A percentile compares a stretch with the other conserved stretches of the same genome.
Evolutionary conservation across 202 grass and related monocot species (phyloP).

Genomic region (Carex sylvatica): DNA sequence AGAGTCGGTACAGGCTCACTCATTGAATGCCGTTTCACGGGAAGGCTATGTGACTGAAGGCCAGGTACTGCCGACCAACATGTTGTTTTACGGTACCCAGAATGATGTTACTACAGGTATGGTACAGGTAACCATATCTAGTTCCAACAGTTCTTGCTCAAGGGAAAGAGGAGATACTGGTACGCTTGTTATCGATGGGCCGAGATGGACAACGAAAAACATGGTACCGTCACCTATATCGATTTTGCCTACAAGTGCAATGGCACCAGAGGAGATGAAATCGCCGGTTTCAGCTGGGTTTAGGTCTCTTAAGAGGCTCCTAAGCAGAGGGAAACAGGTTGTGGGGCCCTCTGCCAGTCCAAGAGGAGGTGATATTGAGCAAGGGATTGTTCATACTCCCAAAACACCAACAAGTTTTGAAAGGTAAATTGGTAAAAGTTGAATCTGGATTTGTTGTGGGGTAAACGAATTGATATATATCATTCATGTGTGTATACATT

Average conservation of each 20-base stretch:
- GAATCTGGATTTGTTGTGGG: neutral
- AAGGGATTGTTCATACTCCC: constrained; percentile 45
- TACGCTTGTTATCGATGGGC: constrained; percentile 70
- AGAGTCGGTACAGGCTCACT: neutral
- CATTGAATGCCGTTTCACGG: neutral
- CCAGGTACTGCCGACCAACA: constrained; percentile 46
- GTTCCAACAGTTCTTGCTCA: constrained; percentile 6
- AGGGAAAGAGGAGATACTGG: constrained; percentile 23
- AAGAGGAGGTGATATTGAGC: constrained; percentile 62
- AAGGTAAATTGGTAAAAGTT: constrained; percentile 22
- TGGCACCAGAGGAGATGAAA: constrained; percentile 43
- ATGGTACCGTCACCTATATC: too few relatives aligned
- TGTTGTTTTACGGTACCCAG: constrained; percentile 60
- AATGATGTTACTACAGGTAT: constrained; percentile 33
- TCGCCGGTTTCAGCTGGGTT: constrained; percentile 53
- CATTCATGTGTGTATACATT: too few relatives aligned
- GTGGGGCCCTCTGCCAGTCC: constrained; percentile 40
- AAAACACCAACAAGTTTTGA: constrained; percentile 49
- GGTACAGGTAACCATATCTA: constrained; percentile 7
- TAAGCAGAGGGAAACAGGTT: constrained; percentile 64
- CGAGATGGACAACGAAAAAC: constrained; percentile 8
- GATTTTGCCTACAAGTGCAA: too few relatives aligned
- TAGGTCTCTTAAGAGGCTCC: constrained; percentile 43
- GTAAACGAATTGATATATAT: neutral
- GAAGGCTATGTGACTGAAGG: constrained; percentile 11